phyloP scores from a whole-genome alignment of 1,284 basidiomycete species.

The Papiliotrema terrestris region DNA sequence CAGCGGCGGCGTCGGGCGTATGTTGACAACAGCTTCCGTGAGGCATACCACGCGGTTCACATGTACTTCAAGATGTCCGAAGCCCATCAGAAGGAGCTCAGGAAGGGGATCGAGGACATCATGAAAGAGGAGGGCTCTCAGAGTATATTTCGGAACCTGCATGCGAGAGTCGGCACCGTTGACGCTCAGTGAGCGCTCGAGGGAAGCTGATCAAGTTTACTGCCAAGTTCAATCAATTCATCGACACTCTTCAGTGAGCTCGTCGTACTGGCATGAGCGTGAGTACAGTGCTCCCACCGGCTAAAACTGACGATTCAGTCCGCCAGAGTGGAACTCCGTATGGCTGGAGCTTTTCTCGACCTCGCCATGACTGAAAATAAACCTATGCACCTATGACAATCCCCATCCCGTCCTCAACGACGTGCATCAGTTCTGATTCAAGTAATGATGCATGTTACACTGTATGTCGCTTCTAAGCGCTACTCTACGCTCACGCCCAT shows the following conservation, averaged over 20 bases:
- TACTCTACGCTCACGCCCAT: conserved; percentile 36
- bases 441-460: neutral
- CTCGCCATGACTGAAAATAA: neutral
- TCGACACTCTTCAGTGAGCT: too few relatives aligned
- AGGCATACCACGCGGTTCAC: conserved; percentile 15
- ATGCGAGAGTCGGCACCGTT: neutral
- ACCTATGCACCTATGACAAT: neutral
- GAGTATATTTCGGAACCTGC: conserved; percentile 1
- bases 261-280: neutral
- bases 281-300: too few relatives aligned
- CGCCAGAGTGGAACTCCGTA: neutral
- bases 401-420: too few relatives aligned
- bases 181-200: neutral
- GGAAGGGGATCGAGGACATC: conserved; percentile 19
- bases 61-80: conserved; percentile 16
- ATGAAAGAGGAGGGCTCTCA: conserved; percentile 26
- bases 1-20: too few relatives aligned
- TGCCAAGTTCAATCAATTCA: neutral
- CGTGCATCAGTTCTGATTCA: too few relatives aligned
- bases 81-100: conserved; percentile 11
- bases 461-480: conserved; percentile 6
- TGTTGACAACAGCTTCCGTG: conserved; percentile 10
- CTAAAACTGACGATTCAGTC: too few relatives aligned
- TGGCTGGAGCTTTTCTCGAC: neutral
- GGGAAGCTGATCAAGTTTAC: neutral